A percentile compares a stretch with the other conserved stretches of the same genome.
Conservation (phyloP, 2,329 filamentous ascomycete genomes). For the Trichoderma sp. region DNA sequence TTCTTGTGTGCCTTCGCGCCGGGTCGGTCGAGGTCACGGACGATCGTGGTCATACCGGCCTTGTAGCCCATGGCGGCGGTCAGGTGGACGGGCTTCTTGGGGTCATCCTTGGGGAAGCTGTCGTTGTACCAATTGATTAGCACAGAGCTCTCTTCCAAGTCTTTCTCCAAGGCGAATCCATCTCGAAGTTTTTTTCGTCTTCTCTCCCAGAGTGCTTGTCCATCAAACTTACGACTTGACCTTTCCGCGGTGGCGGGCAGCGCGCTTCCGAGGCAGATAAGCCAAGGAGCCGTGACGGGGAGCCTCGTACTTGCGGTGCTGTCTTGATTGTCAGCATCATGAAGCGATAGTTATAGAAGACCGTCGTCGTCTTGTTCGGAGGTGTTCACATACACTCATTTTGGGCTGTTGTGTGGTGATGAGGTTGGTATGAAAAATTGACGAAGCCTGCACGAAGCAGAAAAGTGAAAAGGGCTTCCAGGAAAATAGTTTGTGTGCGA, state of each 20-base stretch:
- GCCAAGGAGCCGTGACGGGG: constrained; percentile 94
- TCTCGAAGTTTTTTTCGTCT: background rate
- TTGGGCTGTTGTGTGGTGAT: constrained; percentile 44
- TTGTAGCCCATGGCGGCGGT: constrained; percentile 99
- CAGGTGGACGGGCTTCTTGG: constrained; percentile 99
- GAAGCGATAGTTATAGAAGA: background rate
- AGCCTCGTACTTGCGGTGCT: constrained; percentile 71
- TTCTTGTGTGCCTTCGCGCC: constrained; percentile 99
- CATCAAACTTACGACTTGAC: constrained; percentile 81
- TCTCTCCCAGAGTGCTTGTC: background rate
- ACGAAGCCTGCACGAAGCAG: constrained; percentile 39
- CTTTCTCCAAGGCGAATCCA: background rate
- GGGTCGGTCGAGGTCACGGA: constrained; percentile 97
- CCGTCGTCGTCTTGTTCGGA: background rate
- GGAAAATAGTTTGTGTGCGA: constrained; percentile 42
- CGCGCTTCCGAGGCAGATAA: constrained; percentile 87
- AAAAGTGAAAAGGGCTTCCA: constrained; percentile 37
- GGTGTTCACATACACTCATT: constrained; percentile 45
- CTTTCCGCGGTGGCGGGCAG: constrained; percentile 91
- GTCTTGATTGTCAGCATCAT: constrained; percentile 32
- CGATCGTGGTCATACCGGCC: constrained; percentile 99
- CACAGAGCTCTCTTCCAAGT: constrained; percentile 20
- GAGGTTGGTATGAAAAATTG: constrained; percentile 44
- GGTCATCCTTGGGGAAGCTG: constrained; percentile 99
- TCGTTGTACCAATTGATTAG: constrained; percentile 37